Base-by-base conservation (phyloP, 345 rosid genomes). In the Lumnitzera littorea region DNA sequence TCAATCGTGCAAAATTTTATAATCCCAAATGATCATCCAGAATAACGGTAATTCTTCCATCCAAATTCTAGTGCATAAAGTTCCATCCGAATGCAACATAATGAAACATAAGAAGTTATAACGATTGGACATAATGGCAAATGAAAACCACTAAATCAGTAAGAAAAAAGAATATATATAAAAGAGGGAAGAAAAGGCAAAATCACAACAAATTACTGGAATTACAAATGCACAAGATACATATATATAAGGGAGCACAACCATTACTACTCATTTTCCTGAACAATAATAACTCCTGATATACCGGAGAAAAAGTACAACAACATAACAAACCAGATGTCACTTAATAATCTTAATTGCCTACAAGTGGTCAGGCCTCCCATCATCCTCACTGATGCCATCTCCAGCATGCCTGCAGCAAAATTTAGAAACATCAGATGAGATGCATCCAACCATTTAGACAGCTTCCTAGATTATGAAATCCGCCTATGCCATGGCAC, bases 361-460 rank as follows among this genome's bases (percentile, higher is more conserved):
- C 70, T 80, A 82, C 60, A 76, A 73, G 58, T 64, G 82, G 72
- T 82, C 86, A 13, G 16, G 71, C 71, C 81, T 72, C 51, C 84
- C 68, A 25, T 82, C 94, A 25, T 81, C 89, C 15, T 87, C 87
- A 7, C 68, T 75, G 16, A 78, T 70, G 53, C 88, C 87, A 69
- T 85, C 98, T 62, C 92, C 88, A 53, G 76, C 95, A 77, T 75
- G 94, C 80, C 98, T 92, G 82, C 67, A 74, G 60, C 58, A 64
- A 70, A 69, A 66, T 43, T 41, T 55, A 17, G 61, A 56, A 6
- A 29, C 62, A 20, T 12, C 20, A 16, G 14, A 25, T 68, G 5
- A 64, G 50, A 51, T 8, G 14, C 50, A 13, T 13, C n/a, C 43
- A 29, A 29, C 36, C 7, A 29, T 20, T 20, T 20, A 20, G 20